Evolutionary conservation across 805 yeast species (phyloP).

Genomic region (Blastobotrys terrestris): DNA sequence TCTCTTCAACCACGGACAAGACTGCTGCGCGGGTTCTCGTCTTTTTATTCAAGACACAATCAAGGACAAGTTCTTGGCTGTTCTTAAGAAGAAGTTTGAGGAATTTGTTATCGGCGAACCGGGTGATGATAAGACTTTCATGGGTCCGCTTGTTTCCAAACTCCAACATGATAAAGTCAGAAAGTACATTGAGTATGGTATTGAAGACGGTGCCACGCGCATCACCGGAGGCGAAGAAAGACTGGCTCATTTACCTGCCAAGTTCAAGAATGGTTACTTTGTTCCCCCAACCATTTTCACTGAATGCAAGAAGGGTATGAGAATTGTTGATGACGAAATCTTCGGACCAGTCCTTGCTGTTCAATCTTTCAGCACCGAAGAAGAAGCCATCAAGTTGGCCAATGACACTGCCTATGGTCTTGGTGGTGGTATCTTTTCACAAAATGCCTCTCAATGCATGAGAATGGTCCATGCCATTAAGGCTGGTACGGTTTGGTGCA

Average conservation of each 20-base stretch:
- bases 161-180: constrained; percentile 68
- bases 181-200: constrained; percentile 66
- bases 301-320: constrained; percentile 57
- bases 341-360: constrained; percentile 80
- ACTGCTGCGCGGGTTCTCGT: constrained; percentile 91
- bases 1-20: constrained; percentile 89
- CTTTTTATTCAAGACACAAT: constrained; percentile 75
- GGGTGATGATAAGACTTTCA: constrained; percentile 62
- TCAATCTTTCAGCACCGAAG: constrained; percentile 55
- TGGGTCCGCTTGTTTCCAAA: constrained; percentile 85
- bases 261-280: constrained; percentile 48
- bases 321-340: constrained; percentile 70
- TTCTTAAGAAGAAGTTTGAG: constrained; percentile 47
- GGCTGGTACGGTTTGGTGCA: constrained; percentile 65
- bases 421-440: constrained; percentile 72
- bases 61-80: constrained; percentile 63
- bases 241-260: constrained; percentile 35
- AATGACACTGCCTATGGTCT: constrained; percentile 71
- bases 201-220: constrained; percentile 73
- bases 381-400: constrained; percentile 61
- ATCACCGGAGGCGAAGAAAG: constrained; percentile 68
- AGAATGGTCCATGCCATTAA: constrained; percentile 49
- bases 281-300: constrained; percentile 70
- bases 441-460: constrained; percentile 58
- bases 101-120: constrained; percentile 56